Base-by-base conservation (phyloP, 257 asterid genomes). In the Solanum piurae region DNA sequence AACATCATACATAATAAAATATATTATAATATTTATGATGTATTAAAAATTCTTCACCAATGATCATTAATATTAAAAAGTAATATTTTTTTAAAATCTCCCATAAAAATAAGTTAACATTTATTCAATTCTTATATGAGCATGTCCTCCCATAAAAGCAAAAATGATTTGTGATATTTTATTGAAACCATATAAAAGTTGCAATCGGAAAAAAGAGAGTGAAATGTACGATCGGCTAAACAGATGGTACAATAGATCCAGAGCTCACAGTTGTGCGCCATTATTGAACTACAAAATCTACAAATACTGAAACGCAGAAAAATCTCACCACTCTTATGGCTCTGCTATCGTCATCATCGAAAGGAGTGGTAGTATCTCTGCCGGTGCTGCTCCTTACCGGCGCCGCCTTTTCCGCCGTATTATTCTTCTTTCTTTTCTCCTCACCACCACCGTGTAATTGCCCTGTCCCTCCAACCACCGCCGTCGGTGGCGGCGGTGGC, bases 351-450 rank as follows among this genome's bases (percentile, higher is more conserved):
- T 83, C 90, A 7, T 84, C 95, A 3, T 90, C 94, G 5, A 95
- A 93, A 90, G 95, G 95, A 84, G 96, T 94, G 90, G 93, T 94
- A 91, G 89, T 95, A 84, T 92, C 98, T 37, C 91, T 95, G 83
- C 98, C 96, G 9, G 88, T 94, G 7, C 93, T 96, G 3, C 90
- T 94, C 42, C 92, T 96, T 23, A 87, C 95, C 21, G 94, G 86
- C 7, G 87, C 92, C 69, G 91, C 92, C 40, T 27, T 49, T 2
- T 93, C 95, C 12, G 89, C 95, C 14, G 83, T 88, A 86, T 89
- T 93, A 88, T 75, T 95, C 76, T 92, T 92, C 90, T 88, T 93
- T 87, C 89, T 95, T 29, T 83, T 94, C 9, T 93, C 92, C 38
- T 46, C 92, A n/a, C 89, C 85, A 83, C 91, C 94, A 66, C 86